Conservation (phyloP, 2,329 filamentous ascomycete species). For the Epichloe coenophiala region DNA sequence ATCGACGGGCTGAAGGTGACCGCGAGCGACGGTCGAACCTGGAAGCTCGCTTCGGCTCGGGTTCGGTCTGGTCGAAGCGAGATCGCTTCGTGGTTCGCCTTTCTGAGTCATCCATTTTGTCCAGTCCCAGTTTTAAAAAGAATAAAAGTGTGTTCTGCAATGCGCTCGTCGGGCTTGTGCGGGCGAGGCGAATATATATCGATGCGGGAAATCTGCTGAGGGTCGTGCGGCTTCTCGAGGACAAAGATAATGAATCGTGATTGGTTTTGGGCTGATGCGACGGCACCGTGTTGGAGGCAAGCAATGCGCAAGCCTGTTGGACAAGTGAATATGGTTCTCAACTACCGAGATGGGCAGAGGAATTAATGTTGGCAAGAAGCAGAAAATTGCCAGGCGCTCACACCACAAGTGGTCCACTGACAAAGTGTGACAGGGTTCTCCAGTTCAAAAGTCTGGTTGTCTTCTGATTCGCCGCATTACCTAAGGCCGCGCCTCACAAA, state of each 20-base stretch:
- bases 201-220: not conserved
- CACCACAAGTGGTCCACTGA: not conserved
- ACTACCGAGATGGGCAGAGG: not conserved
- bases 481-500: too few relatives aligned
- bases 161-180: not conserved
- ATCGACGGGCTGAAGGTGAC: constrained; percentile 56
- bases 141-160: not conserved
- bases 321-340: too few relatives aligned
- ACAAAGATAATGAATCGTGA: not conserved
- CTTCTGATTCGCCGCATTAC: too few relatives aligned
- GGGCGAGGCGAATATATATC: not conserved
- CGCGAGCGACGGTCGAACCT: constrained; percentile 88
- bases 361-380: not conserved
- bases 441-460: too few relatives aligned
- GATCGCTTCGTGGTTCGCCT: constrained; percentile 65
- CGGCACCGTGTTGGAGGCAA: too few relatives aligned
- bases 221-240: not conserved
- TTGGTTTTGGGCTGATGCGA: not conserved
- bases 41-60: constrained; percentile 61
- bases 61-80: constrained; percentile 85
- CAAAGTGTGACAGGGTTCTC: not conserved
- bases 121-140: not conserved
- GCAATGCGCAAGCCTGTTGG: too few relatives aligned
- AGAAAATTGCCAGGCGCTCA: not conserved
- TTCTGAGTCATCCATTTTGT: constrained; percentile 59